Conservation (phyloP, 805 yeast species). For the Metschnikowia vanudenii region DNA sequence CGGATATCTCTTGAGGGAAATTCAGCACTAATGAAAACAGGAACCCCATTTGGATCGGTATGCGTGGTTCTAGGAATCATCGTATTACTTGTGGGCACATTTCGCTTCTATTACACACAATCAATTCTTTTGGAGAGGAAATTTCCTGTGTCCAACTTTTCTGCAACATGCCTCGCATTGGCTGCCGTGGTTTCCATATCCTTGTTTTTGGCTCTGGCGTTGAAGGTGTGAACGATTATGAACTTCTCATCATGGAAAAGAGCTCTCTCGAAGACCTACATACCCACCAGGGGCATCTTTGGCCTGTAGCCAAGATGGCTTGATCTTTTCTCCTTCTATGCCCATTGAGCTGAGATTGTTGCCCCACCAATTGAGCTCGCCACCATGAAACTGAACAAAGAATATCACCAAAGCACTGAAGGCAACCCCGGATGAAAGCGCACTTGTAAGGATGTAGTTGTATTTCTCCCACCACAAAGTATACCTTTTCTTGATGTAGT, state of each 20-base stretch:
- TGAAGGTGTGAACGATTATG: slow-evolving; percentile 3
- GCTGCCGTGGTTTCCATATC: slow-evolving; percentile 2
- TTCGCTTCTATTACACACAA: slow-evolving; percentile 15
- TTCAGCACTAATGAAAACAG: background rate
- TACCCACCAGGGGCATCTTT: slow-evolving; percentile 26
- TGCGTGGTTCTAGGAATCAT: slow-evolving; percentile 14
- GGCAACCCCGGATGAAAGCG: slow-evolving; percentile 62
- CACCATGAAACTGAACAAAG: slow-evolving; percentile 48
- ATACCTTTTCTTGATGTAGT: slow-evolving; percentile 48
- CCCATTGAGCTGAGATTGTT: slow-evolving; percentile 37
- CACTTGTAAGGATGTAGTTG: slow-evolving; percentile 61
- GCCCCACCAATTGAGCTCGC: slow-evolving; percentile 64
- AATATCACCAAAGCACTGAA: slow-evolving; percentile 59
- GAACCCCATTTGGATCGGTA: slow-evolving; percentile 11
- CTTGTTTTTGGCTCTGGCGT: slow-evolving; percentile 9
- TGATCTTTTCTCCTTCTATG: slow-evolving; percentile 32
- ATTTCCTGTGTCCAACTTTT: slow-evolving; percentile 13
- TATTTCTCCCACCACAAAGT: slow-evolving; percentile 70
- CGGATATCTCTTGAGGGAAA: slow-evolving; percentile 2
- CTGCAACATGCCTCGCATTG: slow-evolving; percentile 4
- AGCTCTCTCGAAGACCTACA: slow-evolving; percentile 19
- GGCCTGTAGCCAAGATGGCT: slow-evolving; percentile 32
- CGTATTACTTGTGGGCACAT: slow-evolving; percentile 10
- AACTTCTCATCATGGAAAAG: slow-evolving; percentile 12
- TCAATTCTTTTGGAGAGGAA: slow-evolving; percentile 4